Percentiles rank a stretch among this genome's conserved stretches.
phyloP scores from a whole-genome alignment of 371 early-diverging fungal species.

The Dichotomocladium elegans region DNA sequence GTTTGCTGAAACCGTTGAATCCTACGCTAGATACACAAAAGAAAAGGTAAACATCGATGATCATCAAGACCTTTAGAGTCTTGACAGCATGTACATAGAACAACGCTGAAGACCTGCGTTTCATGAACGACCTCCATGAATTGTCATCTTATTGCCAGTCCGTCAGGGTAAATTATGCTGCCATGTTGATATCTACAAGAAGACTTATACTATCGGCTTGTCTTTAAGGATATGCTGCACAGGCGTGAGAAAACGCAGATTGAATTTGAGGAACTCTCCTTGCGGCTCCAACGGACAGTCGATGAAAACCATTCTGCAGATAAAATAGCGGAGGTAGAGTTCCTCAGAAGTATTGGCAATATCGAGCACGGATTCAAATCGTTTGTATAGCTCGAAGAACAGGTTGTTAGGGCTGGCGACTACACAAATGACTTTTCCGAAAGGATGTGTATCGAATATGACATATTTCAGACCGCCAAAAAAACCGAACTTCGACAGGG shows the following conservation, averaged over 20 bases:
- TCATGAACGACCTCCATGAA: conserved; percentile 67
- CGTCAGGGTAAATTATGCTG: conserved; percentile 84
- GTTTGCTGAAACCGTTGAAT: conserved; percentile 66
- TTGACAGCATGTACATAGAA: conserved; percentile 69
- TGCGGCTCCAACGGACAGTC: conserved; percentile 63
- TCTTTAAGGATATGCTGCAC: too few relatives aligned
- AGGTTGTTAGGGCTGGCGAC: conserved; percentile 69
- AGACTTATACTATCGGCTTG: too few relatives aligned
- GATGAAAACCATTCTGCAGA: conserved; percentile 55
- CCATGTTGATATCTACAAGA: too few relatives aligned
- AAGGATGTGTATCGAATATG: conserved; percentile 76
- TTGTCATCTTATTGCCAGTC: conserved; percentile 84
- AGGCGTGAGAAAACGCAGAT: conserved; percentile 92
- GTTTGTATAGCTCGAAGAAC: conserved; percentile 68
- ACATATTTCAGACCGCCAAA: conserved; percentile 73
- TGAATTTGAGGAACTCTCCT: conserved; percentile 84
- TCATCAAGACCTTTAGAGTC: conserved; percentile 67
- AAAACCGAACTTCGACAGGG: conserved; percentile 73
- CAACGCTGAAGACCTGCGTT: conserved; percentile 37
- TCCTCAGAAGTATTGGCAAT: too few relatives aligned
- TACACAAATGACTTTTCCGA: conserved; percentile 69
- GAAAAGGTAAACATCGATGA: conserved; percentile 54
- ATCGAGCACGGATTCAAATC: too few relatives aligned
- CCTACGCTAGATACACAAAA: conserved; percentile 61
- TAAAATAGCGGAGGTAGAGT: conserved; percentile 27